Evolutionary conservation across 371 early-diverging fungal species (phyloP), one percentile per base, ranked within the genome.

Genomic region (Rhizopus stolonifer): DNA sequence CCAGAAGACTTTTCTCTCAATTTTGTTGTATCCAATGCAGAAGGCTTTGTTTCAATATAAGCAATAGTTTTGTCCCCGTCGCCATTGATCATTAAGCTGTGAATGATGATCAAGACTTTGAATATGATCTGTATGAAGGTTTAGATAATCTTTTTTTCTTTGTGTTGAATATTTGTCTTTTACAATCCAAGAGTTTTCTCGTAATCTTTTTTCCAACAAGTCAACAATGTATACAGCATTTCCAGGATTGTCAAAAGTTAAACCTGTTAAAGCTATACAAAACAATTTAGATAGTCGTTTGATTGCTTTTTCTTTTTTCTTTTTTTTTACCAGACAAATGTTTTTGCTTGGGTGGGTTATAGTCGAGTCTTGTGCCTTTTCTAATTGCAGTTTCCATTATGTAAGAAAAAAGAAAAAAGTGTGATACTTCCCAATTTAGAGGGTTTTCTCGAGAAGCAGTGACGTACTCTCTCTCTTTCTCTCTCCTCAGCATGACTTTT

Each of bases 171-270:
- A 10, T 19, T 22, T 34, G 14, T 25, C 46, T 40, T 67, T 56
- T 81, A 92, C 91, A 58, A 90, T 85, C 93, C 93, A 92, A 60
- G 87, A 84, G 49, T 81, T 77, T 47, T 90, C 90, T n/a, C 81
- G 61, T 25, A 87, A 63, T 26, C 90, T 67, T 49, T 74, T 77
- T 49, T 75, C 75, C 25, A 92, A 49, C 13, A 70, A 46, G 54
- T 69, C 72, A 49, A 86, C 72, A 17, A 89, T 78, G 57, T 79
- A 79, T 14, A 77, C 79, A 67, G 86, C 79, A 22, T 83, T 78
- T 11, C 69, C 62, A 15, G 72, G 64, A 21, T 71, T 74, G 22
- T 60, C 79, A 57, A 65, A 72, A 19, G 67, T 78, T 59, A 74
- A 56, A 48, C 76, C 61, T 22, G 80, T 73, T n/a, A 80, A 69